Percentiles rank a stretch among this genome's conserved stretches.
Evolutionary conservation across 805 yeast species (phyloP).

Genomic region (Yamadazyma akitaensis): DNA sequence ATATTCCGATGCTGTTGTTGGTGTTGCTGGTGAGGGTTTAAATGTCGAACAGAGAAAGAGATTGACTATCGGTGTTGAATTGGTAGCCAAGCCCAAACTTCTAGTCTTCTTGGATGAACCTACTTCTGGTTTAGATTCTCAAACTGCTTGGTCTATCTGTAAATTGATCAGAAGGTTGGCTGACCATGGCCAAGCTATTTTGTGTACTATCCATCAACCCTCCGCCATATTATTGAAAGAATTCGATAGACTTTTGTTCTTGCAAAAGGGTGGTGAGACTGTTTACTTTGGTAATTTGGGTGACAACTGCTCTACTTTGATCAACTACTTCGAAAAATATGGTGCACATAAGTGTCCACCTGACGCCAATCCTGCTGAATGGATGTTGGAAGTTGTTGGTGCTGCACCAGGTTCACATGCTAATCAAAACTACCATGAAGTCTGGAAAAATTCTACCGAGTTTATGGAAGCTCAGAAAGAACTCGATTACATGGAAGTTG

Average conservation of each 20-base stretch:
- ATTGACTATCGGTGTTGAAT: slow-evolving; percentile 41
- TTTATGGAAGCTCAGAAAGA: slow-evolving; percentile 56
- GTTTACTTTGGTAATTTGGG: slow-evolving; percentile 84
- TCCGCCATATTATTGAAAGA: slow-evolving; percentile 75
- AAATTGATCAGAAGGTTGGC: slow-evolving; percentile 39
- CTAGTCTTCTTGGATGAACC: slow-evolving; percentile 60
- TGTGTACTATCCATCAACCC: slow-evolving; percentile 77
- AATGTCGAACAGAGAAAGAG: slow-evolving; percentile 42
- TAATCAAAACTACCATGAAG: slow-evolving; percentile 66
- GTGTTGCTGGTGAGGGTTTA: slow-evolving; percentile 65
- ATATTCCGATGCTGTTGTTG: slow-evolving; percentile 75
- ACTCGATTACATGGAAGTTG: slow-evolving; percentile 61
- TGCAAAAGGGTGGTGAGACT: slow-evolving; percentile 74
- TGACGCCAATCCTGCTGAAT: slow-evolving; percentile 53
- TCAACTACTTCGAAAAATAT: slow-evolving; percentile 63
- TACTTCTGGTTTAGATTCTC: slow-evolving; percentile 57
- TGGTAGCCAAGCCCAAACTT: slow-evolving; percentile 38
- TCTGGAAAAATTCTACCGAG: slow-evolving; percentile 72
- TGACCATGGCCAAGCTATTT: slow-evolving; percentile 40
- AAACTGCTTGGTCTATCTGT: slow-evolving; percentile 43
- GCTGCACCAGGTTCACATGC: slow-evolving; percentile 82
- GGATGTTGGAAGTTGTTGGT: slow-evolving; percentile 87
- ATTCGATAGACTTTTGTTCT: slow-evolving; percentile 68
- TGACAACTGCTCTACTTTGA: slow-evolving; percentile 52
- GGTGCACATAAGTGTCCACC: slow-evolving; percentile 53